A percentile compares a stretch with the other conserved stretches of the same genome.
These are phyloP conservation scores for Starmerella khaoyaiensis DNA, from an alignment of 805 yeast species.

Conservation along the genomic window DNA sequence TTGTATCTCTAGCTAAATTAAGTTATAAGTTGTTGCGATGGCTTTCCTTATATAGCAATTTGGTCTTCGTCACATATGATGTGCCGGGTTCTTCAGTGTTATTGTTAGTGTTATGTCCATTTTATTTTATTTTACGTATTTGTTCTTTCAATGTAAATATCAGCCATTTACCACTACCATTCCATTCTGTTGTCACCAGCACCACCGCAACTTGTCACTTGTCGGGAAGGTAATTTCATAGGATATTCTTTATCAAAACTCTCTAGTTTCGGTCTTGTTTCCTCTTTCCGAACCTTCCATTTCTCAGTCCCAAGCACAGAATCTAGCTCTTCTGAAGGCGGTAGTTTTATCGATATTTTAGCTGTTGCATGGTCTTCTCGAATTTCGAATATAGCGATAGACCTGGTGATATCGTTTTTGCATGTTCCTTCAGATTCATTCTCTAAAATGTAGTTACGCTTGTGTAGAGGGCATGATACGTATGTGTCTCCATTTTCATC, in stretches of 20 bases:
- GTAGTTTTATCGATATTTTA: conserved; percentile 25
- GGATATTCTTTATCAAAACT: neutral
- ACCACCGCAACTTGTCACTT: too few relatives aligned
- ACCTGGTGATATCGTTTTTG: conserved; percentile 27
- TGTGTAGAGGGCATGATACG: conserved; percentile 32
- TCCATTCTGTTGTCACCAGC: too few relatives aligned
- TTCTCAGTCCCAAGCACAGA: conserved; percentile 27
- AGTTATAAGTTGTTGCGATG: too few relatives aligned
- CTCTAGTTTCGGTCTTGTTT: neutral
- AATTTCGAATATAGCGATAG: conserved; percentile 29
- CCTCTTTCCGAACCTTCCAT: conserved; percentile 21
- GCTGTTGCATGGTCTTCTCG: conserved; percentile 28
- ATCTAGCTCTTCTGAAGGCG: conserved; percentile 29
- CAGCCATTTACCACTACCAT: too few relatives aligned
- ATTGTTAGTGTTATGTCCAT: too few relatives aligned
- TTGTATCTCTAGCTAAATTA: too few relatives aligned
- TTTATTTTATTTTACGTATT: too few relatives aligned
- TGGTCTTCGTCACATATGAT: too few relatives aligned
- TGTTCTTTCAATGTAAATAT: too few relatives aligned
- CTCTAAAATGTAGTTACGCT: conserved; percentile 28
- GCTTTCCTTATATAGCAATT: too few relatives aligned
- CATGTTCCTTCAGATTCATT: conserved; percentile 26
- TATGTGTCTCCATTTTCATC: conserved; percentile 27
- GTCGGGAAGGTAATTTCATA: neutral
- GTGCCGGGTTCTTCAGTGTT: too few relatives aligned